Evolutionary conservation across 352 stramenopile genomes (phyloP).

Genomic region (Saprolegnia parasitica): DNA sequence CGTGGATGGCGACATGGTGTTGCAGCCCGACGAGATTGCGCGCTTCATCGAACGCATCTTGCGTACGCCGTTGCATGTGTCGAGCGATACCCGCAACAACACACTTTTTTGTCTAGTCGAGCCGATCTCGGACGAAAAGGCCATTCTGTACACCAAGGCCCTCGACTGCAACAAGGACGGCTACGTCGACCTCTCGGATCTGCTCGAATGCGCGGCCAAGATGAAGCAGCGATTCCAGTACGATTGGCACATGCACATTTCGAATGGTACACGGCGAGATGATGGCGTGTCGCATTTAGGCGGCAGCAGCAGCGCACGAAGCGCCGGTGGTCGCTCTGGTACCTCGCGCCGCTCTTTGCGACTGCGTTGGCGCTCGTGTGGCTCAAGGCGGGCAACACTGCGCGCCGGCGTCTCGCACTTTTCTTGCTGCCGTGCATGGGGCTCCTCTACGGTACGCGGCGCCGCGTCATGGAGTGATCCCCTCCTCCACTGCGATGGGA

Average conservation of each 20-base stretch:
- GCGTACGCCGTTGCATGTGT: constrained; percentile 36
- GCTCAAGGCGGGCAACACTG: neutral
- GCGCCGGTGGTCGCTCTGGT: neutral
- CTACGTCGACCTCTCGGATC: constrained; percentile 66
- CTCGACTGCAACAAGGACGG: constrained; percentile 73
- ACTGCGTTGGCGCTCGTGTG: neutral
- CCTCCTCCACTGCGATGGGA: too few species aligned
- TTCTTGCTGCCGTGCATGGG: neutral
- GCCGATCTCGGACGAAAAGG: constrained; percentile 43
- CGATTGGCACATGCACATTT: too few species aligned
- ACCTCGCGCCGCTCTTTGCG: neutral
- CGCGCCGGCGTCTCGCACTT: neutral
- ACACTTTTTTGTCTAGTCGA: constrained; percentile 39
- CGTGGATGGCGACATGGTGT: constrained; percentile 60
- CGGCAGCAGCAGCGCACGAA: neutral
- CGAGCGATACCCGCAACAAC: neutral
- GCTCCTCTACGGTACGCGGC: neutral
- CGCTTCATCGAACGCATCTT: constrained; percentile 75
- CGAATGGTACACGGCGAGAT: too few species aligned
- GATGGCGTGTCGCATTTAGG: neutral
- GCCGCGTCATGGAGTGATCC: too few species aligned
- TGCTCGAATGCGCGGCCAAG: constrained; percentile 66
- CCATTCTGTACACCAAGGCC: constrained; percentile 56
- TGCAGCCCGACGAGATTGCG: constrained; percentile 49
- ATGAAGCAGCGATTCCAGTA: constrained; percentile 61